Evolutionary conservation across 2,329 filamentous ascomycete species (phyloP).

Genomic region (Phaeoacremonium minimum): DNA sequence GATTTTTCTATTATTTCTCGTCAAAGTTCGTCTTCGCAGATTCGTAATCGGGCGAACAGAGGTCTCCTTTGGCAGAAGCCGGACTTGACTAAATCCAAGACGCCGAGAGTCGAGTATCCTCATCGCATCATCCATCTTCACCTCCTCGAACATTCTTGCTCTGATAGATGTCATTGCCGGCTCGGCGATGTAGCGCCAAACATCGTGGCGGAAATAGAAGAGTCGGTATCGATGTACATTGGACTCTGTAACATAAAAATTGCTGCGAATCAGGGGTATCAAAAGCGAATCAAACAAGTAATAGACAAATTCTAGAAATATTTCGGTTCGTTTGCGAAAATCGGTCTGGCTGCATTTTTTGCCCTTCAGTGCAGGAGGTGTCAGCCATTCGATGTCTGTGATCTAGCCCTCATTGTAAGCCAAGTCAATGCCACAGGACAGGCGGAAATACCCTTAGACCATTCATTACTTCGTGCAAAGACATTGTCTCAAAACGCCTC

Average conservation of each 20-base stretch:
- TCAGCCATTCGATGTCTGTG: constrained; percentile 68
- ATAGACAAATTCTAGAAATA: constrained; percentile 83
- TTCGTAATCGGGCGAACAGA: constrained; percentile 86
- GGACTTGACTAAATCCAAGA: constrained; percentile 73
- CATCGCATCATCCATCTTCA: constrained; percentile 53
- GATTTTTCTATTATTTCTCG: constrained; percentile 45
- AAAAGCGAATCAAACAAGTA: constrained; percentile 90
- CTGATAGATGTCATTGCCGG: constrained; percentile 68
- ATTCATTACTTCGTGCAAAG: constrained; percentile 73
- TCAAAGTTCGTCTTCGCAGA: constrained; percentile 58
- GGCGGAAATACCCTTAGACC: constrained; percentile 59
- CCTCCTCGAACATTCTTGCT: constrained; percentile 71
- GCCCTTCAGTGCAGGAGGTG: constrained; percentile 39
- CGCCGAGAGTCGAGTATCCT: constrained; percentile 55
- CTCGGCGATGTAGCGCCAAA: constrained; percentile 76
- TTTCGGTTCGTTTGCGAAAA: constrained; percentile 67
- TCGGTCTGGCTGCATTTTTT: constrained; percentile 67
- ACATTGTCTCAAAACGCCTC: constrained; percentile 76
- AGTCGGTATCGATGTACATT: constrained; percentile 73
- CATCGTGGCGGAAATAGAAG: constrained; percentile 92
- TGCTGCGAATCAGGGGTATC: constrained; percentile 78
- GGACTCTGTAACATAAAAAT: constrained; percentile 95
- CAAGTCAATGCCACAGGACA: constrained; percentile 5
- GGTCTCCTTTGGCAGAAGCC: constrained; percentile 75
- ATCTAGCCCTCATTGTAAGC: constrained; percentile 44